Conservation (phyloP, 2,329 filamentous ascomycete species). For the Akanthomyces lecanii region DNA sequence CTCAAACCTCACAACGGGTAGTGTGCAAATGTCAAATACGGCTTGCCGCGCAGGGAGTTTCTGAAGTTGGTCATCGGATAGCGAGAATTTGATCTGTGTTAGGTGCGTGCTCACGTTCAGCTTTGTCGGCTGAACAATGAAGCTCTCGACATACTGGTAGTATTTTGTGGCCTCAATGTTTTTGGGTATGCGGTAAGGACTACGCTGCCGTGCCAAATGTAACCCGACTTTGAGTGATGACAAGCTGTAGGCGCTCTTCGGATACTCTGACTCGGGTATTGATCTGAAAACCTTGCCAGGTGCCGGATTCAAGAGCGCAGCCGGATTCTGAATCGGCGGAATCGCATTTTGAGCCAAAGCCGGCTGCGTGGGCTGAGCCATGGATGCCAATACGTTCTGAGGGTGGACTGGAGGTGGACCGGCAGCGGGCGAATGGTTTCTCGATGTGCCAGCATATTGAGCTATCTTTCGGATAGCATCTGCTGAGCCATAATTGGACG, state of each 20-base stretch:
- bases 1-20: constrained; percentile 1
- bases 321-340: background rate
- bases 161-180: background rate
- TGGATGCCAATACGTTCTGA: background rate
- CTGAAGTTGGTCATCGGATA: background rate
- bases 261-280: constrained; percentile 33
- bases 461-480: too few relatives aligned
- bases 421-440: background rate
- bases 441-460: background rate
- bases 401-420: background rate
- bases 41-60: background rate
- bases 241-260: constrained; percentile 38
- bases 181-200: constrained; percentile 40
- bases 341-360: background rate
- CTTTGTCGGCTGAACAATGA: constrained; percentile 9
- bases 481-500: too few relatives aligned
- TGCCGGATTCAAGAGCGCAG: background rate
- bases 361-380: background rate
- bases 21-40: background rate
- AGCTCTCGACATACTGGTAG: constrained; percentile 7
- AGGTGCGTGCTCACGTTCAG: background rate
- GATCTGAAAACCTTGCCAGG: background rate
- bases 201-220: constrained; percentile 45
- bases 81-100: background rate
- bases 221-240: constrained; percentile 41